Base-by-base conservation (phyloP, 805 yeast species). In the Tetrapisispora taiwanensis region DNA sequence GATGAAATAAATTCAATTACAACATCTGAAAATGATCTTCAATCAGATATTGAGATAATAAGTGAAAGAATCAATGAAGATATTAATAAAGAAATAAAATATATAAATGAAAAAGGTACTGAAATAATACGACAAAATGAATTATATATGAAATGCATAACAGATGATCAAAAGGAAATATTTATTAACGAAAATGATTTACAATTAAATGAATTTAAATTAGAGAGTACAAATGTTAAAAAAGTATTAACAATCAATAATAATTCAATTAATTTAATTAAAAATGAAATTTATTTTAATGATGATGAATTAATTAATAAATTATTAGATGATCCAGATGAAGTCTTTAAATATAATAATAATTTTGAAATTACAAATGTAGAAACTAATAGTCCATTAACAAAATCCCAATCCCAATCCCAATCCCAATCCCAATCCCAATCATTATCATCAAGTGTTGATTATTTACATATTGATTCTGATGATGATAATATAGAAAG, bases 81-180 rank as follows among this genome's bases (percentile, higher is more conserved):
- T 1, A 10, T 10, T 3, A 24, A 17, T 32, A 24, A 31, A 9
- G 8, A 28, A 10, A 24, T 28, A 12, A n/a, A 22, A 18, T 33
- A 19, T 24, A 36, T 46, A 4, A 53, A 53, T 1, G 45, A 46
- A 34, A 39, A 56, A 8, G 59, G 56, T 17, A 13, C 30, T 3
- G 46, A 47, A 22, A 43, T 36, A 10, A 30, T 41, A 20, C 43
- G 50, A 13, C 45, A 50, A 3, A 56, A 56, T 17, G 41, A 46
- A 19, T 28, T 43, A 7, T 56, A 46, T 37, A 52, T 52, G 6
- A 43, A 38, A 32, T 49, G 55, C 28, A 42, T 48, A 6, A 44
- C 56, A 3, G 42, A 51, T 18, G 58, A 53, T n/a, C 45, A 53
- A 8, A 39, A 46, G 14, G 45, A 46, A 19, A 44, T 48, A 1